phyloP scores from a whole-genome alignment of 75 land plant species.

The Picea glauca region DNA sequence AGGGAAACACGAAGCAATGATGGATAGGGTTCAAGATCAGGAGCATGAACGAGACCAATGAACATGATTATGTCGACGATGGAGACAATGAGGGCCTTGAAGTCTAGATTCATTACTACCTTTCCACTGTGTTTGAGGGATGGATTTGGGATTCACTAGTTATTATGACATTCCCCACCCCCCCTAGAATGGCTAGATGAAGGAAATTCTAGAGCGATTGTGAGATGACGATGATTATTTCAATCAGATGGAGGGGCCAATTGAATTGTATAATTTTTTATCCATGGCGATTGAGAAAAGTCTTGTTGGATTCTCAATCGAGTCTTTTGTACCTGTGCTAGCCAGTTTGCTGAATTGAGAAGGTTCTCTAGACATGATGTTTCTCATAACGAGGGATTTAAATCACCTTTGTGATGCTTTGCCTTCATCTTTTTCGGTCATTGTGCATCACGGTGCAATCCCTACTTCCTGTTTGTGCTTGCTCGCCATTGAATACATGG shows the following conservation, averaged over 20 bases:
- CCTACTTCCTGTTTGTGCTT: no score
- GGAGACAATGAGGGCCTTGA: no score
- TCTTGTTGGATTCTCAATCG: not conserved
- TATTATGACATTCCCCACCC: no score
- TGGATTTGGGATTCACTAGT: no score
- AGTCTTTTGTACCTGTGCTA: slow-evolving; percentile 16
- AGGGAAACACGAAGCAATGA: no score
- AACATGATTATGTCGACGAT: no score
- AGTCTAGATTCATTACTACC: no score
- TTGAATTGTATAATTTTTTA: slow-evolving; percentile 16
- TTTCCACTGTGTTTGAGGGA: no score
- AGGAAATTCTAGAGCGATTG: slow-evolving; percentile 1
- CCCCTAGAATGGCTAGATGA: not conserved
- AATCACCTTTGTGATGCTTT: slow-evolving; percentile 19
- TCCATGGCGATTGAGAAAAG: slow-evolving; percentile 14
- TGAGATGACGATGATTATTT: slow-evolving; percentile 1
- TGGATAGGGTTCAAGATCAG: no score
- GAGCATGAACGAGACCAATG: no score
- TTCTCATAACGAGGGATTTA: slow-evolving; percentile 18
- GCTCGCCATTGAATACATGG: no score
- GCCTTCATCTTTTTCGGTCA: not conserved
- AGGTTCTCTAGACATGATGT: slow-evolving; percentile 15
- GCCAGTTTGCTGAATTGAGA: slow-evolving; percentile 14
- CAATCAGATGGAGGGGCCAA: slow-evolving; percentile 7
- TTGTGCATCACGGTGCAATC: no score